Evolutionary conservation across 1,284 basidiomycete genomes (phyloP).

Genomic region (Binderoboletus segoi): DNA sequence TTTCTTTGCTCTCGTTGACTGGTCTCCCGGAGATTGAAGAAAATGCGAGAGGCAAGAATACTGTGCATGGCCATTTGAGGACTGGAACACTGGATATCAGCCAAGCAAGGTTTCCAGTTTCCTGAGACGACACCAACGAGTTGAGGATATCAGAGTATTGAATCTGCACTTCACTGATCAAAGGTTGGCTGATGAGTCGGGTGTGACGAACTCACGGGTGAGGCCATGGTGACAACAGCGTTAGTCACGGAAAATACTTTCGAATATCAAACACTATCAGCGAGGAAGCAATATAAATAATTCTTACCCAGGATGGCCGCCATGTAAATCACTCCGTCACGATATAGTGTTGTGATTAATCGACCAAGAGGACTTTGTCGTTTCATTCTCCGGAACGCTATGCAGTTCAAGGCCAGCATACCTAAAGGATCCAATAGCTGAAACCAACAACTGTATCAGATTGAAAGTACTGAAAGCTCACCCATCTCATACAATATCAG

Average conservation of each 20-base stretch:
- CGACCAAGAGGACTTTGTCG: conserved; percentile 9
- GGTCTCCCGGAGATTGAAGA: conserved; percentile 31
- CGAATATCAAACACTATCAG: not conserved
- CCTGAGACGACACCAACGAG: conserved; percentile 12
- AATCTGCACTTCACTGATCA: conserved; percentile 2
- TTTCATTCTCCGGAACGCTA: conserved; percentile 22
- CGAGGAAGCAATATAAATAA: not conserved
- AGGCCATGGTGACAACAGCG: conserved; percentile 11
- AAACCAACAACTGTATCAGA: not conserved
- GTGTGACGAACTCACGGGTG: conserved; percentile 8
- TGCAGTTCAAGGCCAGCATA: conserved; percentile 23
- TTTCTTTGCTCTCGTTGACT: conserved; percentile 3
- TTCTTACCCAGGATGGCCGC: conserved; percentile 17
- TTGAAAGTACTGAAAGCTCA: not conserved
- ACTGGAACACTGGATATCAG: conserved; percentile 12
- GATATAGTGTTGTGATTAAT: conserved; percentile 20
- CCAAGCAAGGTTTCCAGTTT: not conserved
- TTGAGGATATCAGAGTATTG: conserved; percentile 22
- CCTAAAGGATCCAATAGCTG: conserved; percentile 1
- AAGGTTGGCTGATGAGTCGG: not conserved
- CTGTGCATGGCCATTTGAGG: conserved; percentile 29
- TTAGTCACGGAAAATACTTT: conserved; percentile 25
- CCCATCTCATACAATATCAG: conserved; percentile 22
- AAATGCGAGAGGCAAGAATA: conserved; percentile 30
- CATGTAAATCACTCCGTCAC: conserved; percentile 27